phyloP scores from a whole-genome alignment of 345 rosid genomes.

The Rhodomyrtus tomentosa region DNA sequence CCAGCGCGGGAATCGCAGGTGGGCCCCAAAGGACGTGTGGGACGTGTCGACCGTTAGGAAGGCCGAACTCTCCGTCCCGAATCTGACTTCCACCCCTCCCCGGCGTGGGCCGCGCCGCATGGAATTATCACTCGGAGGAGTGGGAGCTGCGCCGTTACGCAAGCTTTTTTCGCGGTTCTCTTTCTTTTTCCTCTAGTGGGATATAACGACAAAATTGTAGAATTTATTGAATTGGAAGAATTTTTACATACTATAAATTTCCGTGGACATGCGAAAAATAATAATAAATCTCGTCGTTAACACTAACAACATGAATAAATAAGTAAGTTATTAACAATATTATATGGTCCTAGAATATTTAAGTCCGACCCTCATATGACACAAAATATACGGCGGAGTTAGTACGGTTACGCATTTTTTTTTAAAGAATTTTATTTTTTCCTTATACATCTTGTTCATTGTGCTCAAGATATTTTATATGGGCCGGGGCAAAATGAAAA shows the following conservation, averaged over 20 bases:
- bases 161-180: not conserved
- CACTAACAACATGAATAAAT: too few relatives aligned
- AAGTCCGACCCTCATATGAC: too few relatives aligned
- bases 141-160: not conserved
- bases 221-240: too few relatives aligned
- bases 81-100: conserved; percentile 9
- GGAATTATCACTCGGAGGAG: not conserved
- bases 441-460: not conserved
- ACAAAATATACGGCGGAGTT: too few relatives aligned
- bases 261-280: too few relatives aligned
- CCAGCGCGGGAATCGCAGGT: not conserved
- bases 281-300: too few relatives aligned
- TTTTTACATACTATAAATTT: too few relatives aligned
- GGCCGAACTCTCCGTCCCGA: conserved; percentile 2
- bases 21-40: not conserved
- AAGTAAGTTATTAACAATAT: too few relatives aligned
- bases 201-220: not conserved
- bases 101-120: not conserved
- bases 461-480: not conserved
- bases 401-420: too few relatives aligned
- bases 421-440: too few relatives aligned
- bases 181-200: not conserved
- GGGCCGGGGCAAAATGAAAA: too few relatives aligned
- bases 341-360: too few relatives aligned
- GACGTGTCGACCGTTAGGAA: conserved; percentile 30